Evolutionary conservation across 2,329 filamentous ascomycete species (phyloP), one percentile per base, ranked within the genome.

Genomic region (Trichoderma sp.): DNA sequence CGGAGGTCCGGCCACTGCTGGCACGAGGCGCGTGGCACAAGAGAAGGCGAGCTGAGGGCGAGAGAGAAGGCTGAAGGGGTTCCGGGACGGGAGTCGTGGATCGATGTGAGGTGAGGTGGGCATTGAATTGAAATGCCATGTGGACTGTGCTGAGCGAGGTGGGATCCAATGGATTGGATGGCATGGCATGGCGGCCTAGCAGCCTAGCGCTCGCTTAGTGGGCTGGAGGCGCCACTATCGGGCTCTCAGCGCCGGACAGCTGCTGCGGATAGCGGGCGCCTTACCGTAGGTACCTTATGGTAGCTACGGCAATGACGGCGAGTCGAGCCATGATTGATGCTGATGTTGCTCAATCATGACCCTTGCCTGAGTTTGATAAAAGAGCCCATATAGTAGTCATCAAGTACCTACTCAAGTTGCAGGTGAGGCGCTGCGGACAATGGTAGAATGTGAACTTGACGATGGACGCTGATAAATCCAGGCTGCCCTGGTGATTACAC

Each of bases 171-270:
- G 21, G 21, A 24, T 24, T 24, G 21, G 21, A 24, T 24, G 21
- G 21, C 21, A 24, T 24, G 21, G 34, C 10, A 39, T 39, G 47
- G 61, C 61, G 57, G 57, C 44, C 55, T 63, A 56, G 60, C 52
- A 52, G 21, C 21, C 21, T 24, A 24, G 21, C 21, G 21, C 3
- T 50, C 52, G 52, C 52, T 64, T 64, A 64, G 61, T 39, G 44
- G 51, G 43, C 45, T 45, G n/a, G 50, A 34, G 50, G 50, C 4
- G 50, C 50, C 50, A 52, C 50, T 52, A 52, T 52, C 50, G 28
- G 52, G 24, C 43, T 34, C 50, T 39, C 48, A 63, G 51, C 57
- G 57, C 57, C 57, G 50, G 50, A 52, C 48, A 51, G 10, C 17
- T 17, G 44, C 48, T 51, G 48, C 14, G 34, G 34, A 14, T 14